Evolutionary conservation across 2,329 filamentous ascomycete genomes (phyloP).

Genomic region (Fusarium marasasianum): DNA sequence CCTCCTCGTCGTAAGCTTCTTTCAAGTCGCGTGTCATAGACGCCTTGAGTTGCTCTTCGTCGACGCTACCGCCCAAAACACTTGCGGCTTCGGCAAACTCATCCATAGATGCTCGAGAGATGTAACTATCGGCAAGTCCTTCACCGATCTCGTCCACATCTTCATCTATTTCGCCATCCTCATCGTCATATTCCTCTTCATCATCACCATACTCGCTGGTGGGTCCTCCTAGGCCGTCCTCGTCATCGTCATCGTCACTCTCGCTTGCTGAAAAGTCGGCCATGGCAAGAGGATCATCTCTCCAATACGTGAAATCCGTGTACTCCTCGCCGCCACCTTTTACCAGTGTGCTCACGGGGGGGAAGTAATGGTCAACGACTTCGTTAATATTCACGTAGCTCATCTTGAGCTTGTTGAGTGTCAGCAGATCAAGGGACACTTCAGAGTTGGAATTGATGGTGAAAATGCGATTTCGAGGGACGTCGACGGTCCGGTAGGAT

Average conservation of each 20-base stretch:
- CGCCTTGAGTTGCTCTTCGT: conserved; percentile 54
- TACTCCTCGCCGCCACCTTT: conserved; percentile 92
- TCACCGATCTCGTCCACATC: conserved; percentile 54
- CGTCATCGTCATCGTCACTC: conserved; percentile 63
- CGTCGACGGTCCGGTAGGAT: conserved; percentile 94
- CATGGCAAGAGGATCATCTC: conserved; percentile 82
- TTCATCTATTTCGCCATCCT: conserved; percentile 53
- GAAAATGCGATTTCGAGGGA: conserved; percentile 93
- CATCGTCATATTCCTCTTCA: conserved; percentile 55
- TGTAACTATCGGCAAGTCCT: conserved; percentile 43
- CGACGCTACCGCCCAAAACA: conserved; percentile 54
- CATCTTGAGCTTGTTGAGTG: conserved; percentile 93
- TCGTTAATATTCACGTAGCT: conserved; percentile 98
- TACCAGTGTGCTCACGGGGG: conserved; percentile 85
- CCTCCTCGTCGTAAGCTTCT: conserved; percentile 50
- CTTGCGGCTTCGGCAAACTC: conserved; percentile 57
- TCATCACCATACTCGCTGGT: conserved; percentile 56
- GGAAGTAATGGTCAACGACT: conserved; percentile 98
- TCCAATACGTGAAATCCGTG: conserved; percentile 98
- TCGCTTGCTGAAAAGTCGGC: conserved; percentile 91
- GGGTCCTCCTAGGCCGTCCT: conserved; percentile 64
- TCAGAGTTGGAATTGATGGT: conserved; percentile 99
- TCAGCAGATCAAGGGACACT: conserved; percentile 88
- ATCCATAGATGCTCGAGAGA: conserved; percentile 43
- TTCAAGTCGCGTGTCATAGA: conserved; percentile 53